Base-by-base conservation (phyloP, 2,329 filamentous ascomycete species). In the Endothia cerciana region DNA sequence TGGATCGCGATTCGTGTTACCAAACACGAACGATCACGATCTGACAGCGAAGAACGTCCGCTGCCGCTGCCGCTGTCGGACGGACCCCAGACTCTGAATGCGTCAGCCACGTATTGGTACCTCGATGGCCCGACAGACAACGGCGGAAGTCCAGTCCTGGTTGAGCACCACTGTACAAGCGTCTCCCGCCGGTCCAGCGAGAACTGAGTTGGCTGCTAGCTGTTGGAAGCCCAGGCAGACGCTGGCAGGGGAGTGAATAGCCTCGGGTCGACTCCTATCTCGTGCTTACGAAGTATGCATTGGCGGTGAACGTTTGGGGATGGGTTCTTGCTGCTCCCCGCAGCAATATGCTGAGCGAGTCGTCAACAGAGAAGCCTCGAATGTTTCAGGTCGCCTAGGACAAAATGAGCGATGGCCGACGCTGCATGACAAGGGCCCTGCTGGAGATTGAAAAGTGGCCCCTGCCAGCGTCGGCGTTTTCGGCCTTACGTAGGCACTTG, bases 381-480 rank as follows among this genome's bases (percentile, higher is more conserved):
- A 41, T 15, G 55, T 40, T 58, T 40, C 55, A 40, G 33, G 55
- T 58, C 33, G 13, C 11, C 36, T 36, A 40, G 55, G 19, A 22
- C 30, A 25, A 22, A 58, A 41, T 41, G 55, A 17, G 55, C 33
- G 33, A 25, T 15, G 22, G n/a, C 55, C 33, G n/a, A 36, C 3
- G 33, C 3, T 40, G 36, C 55, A 41, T 58, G 55, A 40, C 55
- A 22, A 41, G 55, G 55, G 30, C 4, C 11, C 22, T 58, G 55
- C 36, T 40, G 55, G 55, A n/a, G 38, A 41, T 30, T 22, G 25
- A 43, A 59, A 59, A 30, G 25, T 41, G 57, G 38, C 10, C 40
- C 38, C 36, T 59, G 40, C 7, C 38, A 59, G 57, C 41, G 40
- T 41, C 57, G 57, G 57, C 38, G 11, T 41, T 59, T 10, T 59